These are phyloP conservation scores for Cladosporium phlei DNA, from an alignment of 2,329 filamentous ascomycete genomes.

Conservation along the genomic window DNA sequence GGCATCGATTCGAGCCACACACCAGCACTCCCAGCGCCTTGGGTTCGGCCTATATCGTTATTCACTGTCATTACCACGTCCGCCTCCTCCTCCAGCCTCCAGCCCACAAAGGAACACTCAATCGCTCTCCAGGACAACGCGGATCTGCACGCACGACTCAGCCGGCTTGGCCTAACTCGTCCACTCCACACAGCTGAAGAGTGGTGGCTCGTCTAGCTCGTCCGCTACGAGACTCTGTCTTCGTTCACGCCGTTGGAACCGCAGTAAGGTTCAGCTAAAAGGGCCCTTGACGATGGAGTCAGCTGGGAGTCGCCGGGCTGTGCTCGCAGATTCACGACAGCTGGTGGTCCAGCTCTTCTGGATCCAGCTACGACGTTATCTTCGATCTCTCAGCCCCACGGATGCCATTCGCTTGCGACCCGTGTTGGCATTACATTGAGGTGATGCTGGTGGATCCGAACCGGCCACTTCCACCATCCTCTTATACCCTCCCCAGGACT, in stretches of 20 bases:
- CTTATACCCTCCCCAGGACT: constrained; percentile 9
- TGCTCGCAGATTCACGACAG: neutral
- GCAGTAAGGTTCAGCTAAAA: constrained; percentile 6
- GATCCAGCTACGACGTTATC: neutral
- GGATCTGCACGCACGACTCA: constrained; percentile 5
- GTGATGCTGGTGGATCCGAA: neutral
- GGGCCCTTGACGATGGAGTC: neutral
- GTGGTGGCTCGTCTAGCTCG: constrained; percentile 1
- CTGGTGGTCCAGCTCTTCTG: constrained; percentile 1
- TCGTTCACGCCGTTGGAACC: constrained; percentile 1
- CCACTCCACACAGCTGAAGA: constrained; percentile 11
- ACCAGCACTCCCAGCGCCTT: too few species aligned
- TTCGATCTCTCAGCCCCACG: constrained; percentile 5
- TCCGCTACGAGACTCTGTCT: constrained; percentile 2
- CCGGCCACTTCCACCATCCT: constrained; percentile 4
- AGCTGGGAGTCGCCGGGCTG: neutral
- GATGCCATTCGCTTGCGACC: neutral
- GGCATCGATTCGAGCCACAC: too few species aligned
- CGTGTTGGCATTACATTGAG: constrained; percentile 1
- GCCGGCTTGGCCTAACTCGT: constrained; percentile 8
- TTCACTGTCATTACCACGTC: too few species aligned
- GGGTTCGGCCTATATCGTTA: too few species aligned
- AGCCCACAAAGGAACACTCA: neutral
- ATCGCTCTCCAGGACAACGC: constrained; percentile 3
- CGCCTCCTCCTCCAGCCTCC: too few species aligned